Conservation (phyloP, 176 grass and related monocot genomes). For the Oryza longistaminata region DNA sequence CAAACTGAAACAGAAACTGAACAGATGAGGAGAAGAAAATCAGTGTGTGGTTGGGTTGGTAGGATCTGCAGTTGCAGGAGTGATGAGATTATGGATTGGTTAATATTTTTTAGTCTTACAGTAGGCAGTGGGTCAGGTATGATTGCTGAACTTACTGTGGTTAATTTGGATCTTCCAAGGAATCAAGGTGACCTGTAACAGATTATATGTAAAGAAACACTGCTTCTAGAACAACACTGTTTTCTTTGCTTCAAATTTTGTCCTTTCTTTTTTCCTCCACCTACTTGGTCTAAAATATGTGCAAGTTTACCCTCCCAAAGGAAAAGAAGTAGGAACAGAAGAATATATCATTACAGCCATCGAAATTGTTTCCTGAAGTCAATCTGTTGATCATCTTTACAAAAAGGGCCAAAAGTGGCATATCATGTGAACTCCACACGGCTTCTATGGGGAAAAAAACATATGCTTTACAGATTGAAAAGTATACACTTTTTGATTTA, state of each 20-base stretch:
- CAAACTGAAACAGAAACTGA: background rate
- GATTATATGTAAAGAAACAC: background rate
- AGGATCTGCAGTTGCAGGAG: slow-evolving; percentile 21
- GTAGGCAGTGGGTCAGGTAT: slow-evolving; percentile 49
- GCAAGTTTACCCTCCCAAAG: background rate
- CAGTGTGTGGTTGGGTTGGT: background rate
- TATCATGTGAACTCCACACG: slow-evolving; percentile 34
- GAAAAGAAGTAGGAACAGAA: background rate
- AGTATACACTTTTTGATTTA: slow-evolving; percentile 46
- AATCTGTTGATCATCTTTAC: slow-evolving; percentile 33
- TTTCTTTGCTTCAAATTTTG: background rate
- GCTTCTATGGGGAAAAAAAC: slow-evolving; percentile 31
- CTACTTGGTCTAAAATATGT: background rate
- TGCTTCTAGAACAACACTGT: background rate
- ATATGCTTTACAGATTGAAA: slow-evolving; percentile 45
- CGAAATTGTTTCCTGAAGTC: slow-evolving; percentile 13
- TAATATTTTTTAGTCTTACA: slow-evolving; percentile 36
- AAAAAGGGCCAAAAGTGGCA: slow-evolving; percentile 14
- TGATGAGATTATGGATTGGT: background rate
- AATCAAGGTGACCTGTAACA: background rate
- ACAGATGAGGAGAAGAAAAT: background rate
- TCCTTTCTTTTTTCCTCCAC: background rate
- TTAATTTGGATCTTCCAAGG: slow-evolving; percentile 33
- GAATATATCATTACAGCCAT: slow-evolving; percentile 27
- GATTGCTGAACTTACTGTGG: slow-evolving; percentile 42